Conservation (phyloP, 257 asterid genomes). For the Gynochthodes officinalis region DNA sequence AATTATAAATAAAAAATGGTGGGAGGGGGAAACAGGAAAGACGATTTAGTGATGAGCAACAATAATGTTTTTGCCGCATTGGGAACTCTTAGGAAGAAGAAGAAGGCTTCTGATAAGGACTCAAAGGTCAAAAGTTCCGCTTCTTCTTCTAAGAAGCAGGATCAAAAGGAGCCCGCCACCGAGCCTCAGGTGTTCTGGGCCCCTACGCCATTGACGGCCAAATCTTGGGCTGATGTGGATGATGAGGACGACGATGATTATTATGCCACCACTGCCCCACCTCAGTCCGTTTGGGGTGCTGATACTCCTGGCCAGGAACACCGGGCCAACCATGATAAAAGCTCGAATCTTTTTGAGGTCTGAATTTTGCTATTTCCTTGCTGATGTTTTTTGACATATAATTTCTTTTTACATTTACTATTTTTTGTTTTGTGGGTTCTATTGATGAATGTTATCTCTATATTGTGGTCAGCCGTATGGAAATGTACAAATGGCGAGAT, state of each 20-base stretch:
- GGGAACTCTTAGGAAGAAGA: conserved; percentile 84
- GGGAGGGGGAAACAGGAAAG: conserved; percentile 87
- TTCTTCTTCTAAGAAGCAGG: conserved; percentile 19
- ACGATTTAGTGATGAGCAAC: conserved; percentile 68
- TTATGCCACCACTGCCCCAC: conserved; percentile 91
- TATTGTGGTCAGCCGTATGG: background rate
- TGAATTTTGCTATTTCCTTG: background rate
- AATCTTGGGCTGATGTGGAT: conserved; percentile 96
- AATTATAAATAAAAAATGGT: conserved; percentile 38
- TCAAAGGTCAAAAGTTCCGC: conserved; percentile 45
- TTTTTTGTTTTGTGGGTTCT: background rate
- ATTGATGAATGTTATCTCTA: background rate
- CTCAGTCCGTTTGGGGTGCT: conserved; percentile 61
- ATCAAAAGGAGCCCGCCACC: conserved; percentile 28
- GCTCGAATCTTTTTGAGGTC: conserved; percentile 54
- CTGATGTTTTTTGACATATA: background rate
- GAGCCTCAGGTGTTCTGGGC: conserved; percentile 74
- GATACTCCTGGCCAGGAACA: conserved; percentile 33
- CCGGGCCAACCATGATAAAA: conserved; percentile 25
- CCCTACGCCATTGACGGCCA: conserved; percentile 77
- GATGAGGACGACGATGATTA: conserved; percentile 95
- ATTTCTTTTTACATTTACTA: too few species aligned
- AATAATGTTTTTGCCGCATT: conserved; percentile 85
- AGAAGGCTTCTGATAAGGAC: conserved; percentile 65
- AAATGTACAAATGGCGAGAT: background rate